These are phyloP conservation scores for Collybia nuda DNA, from an alignment of 768 basidiomycete species.

Conservation along the genomic window DNA sequence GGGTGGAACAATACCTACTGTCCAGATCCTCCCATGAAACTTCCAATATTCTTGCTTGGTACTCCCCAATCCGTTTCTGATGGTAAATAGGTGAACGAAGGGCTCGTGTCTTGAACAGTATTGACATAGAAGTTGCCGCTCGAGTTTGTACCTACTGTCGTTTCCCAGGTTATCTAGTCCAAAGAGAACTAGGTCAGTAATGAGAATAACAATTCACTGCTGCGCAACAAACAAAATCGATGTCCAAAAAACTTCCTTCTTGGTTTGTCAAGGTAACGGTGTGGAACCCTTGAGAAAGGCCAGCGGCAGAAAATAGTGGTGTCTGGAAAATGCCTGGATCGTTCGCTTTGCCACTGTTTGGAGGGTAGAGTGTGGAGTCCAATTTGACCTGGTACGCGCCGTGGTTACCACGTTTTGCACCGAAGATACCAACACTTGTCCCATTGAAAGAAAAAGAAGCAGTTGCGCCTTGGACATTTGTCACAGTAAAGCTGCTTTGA, in stretches of 20 bases:
- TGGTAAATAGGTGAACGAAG: slow-evolving; percentile 35
- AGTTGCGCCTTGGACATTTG: slow-evolving; percentile 27
- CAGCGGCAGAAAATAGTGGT: slow-evolving; percentile 32
- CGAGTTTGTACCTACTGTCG: slow-evolving; percentile 19
- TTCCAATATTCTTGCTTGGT: slow-evolving; percentile 25
- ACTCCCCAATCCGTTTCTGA: slow-evolving; percentile 30
- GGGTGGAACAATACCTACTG: slow-evolving; percentile 28
- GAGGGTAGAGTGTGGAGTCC: slow-evolving; percentile 29
- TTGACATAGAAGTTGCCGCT: slow-evolving; percentile 22
- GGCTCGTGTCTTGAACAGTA: slow-evolving; percentile 32
- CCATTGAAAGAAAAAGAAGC: slow-evolving; percentile 48
- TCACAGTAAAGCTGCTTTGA: slow-evolving; percentile 37
- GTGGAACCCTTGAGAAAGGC: slow-evolving; percentile 34
- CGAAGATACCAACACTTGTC: slow-evolving; percentile 48
- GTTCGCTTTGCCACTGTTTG: slow-evolving; percentile 23
- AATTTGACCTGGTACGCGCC: slow-evolving; percentile 42
- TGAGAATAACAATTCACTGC: too few relatives aligned
- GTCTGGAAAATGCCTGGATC: slow-evolving; percentile 37
- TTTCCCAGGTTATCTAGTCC: slow-evolving; percentile 31
- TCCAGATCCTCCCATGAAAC: slow-evolving; percentile 41
- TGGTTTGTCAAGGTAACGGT: slow-evolving; percentile 32
- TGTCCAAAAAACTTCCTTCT: slow-evolving; percentile 32
- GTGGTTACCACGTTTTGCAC: slow-evolving; percentile 47
- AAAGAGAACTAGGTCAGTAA: background rate
- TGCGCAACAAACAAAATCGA: slow-evolving; percentile 44